Percentiles rank a stretch among this genome's conserved stretches.
Evolutionary conservation across 495 filamentous ascomycete genomes (phyloP).

Genomic region (Darksidea phi): DNA sequence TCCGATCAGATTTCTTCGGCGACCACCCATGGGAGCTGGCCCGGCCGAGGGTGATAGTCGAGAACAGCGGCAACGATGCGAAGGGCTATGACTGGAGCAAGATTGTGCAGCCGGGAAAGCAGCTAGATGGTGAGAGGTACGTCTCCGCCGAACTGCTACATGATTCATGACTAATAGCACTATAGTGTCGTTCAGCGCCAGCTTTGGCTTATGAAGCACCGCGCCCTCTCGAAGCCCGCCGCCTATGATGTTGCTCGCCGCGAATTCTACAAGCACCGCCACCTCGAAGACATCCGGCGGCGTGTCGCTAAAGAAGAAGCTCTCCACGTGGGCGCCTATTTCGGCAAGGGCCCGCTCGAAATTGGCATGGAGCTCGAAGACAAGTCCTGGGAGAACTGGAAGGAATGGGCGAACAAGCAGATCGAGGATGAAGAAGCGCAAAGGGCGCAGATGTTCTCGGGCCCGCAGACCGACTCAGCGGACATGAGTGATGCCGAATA

Average conservation of each 20-base stretch:
- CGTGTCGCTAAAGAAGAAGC: constrained; percentile 89
- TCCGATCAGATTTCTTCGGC: constrained; percentile 77
- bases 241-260: constrained; percentile 88
- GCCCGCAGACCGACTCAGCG: constrained; percentile 18
- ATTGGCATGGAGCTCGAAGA: constrained; percentile 83
- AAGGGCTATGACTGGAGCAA: constrained; percentile 74
- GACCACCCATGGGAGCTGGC: constrained; percentile 99
- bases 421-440: constrained; percentile 49
- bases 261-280: constrained; percentile 84
- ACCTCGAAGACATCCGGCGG: constrained; percentile 77
- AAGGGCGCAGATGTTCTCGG: constrained; percentile 34
- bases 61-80: constrained; percentile 79
- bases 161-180: constrained; percentile 2
- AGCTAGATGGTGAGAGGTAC: constrained; percentile 83
- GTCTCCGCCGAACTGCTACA: constrained; percentile 13
- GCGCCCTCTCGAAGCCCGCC: constrained; percentile 56
- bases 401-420: constrained; percentile 67
- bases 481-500: constrained; percentile 2
- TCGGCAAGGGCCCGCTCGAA: constrained; percentile 70
- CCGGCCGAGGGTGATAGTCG: constrained; percentile 77
- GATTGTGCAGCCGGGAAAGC: constrained; percentile 73
- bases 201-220: constrained; percentile 73
- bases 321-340: constrained; percentile 76
- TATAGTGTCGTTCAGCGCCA: constrained; percentile 92
- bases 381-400: constrained; percentile 73